Percentiles rank a stretch among this genome's conserved stretches.
Evolutionary conservation across 2,329 filamentous ascomycete genomes (phyloP).

Genomic region (Rachicladosporium sp.): DNA sequence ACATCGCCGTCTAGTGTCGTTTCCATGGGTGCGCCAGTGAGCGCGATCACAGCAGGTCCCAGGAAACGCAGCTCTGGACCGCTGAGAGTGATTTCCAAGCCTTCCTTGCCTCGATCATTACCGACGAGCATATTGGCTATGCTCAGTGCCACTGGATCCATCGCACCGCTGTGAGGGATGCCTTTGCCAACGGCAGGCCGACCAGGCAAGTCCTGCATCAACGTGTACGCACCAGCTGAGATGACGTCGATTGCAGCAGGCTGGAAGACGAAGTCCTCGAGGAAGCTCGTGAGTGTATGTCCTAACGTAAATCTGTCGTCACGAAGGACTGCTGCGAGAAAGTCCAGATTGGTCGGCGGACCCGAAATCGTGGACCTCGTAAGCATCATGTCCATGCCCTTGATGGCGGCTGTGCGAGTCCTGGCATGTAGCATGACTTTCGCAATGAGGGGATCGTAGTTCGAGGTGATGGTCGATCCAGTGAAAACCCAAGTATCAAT

Average conservation of each 20-base stretch:
- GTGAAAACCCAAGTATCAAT: constrained; percentile 54
- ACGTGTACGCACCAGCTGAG: constrained; percentile 43
- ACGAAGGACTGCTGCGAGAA: constrained; percentile 39
- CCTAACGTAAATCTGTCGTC: constrained; percentile 36
- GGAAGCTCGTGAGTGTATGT: constrained; percentile 45
- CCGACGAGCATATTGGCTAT: constrained; percentile 49
- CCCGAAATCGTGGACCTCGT: constrained; percentile 37
- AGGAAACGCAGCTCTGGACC: constrained; percentile 48
- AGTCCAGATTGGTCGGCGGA: constrained; percentile 46
- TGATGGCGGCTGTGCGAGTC: constrained; percentile 31
- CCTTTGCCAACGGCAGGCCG: constrained; percentile 45
- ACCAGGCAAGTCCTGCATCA: constrained; percentile 47
- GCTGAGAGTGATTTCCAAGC: constrained; percentile 47
- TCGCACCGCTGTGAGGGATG: constrained; percentile 47
- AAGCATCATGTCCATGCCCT: constrained; percentile 33
- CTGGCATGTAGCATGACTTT: constrained; percentile 41
- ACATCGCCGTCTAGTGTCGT: constrained; percentile 37
- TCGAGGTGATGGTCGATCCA: constrained; percentile 44
- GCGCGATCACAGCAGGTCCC: constrained; percentile 40
- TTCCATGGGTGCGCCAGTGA: constrained; percentile 45
- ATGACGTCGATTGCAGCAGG: constrained; percentile 45
- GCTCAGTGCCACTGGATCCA: constrained; percentile 47
- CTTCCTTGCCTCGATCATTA: constrained; percentile 40
- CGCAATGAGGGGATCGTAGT: constrained; percentile 36
- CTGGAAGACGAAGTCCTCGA: constrained; percentile 38